Evolutionary conservation across 2,329 filamentous ascomycete species (phyloP).

Genomic region (Trichocomaceae sp.): DNA sequence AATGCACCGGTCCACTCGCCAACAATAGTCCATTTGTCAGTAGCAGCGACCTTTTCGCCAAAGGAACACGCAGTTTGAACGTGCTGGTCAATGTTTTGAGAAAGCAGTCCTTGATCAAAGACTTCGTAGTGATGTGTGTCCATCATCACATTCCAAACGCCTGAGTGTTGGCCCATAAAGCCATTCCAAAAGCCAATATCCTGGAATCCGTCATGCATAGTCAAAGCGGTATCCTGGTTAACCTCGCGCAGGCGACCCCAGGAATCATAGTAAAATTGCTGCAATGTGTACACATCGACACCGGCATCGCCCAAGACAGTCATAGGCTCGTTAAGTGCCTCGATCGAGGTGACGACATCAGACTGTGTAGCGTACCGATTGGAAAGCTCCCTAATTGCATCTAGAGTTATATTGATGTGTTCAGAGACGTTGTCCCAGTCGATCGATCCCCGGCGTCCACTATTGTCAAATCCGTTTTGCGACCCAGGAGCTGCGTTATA

Average conservation of each 20-base stretch:
- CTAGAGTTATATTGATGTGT: slow-evolving; percentile 37
- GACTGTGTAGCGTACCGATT: slow-evolving; percentile 52
- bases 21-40: slow-evolving; percentile 61
- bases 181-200: slow-evolving; percentile 54
- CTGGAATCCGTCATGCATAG: slow-evolving; percentile 47
- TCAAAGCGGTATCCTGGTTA: slow-evolving; percentile 44
- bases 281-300: slow-evolving; percentile 39
- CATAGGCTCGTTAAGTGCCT: slow-evolving; percentile 40
- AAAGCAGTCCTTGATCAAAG: slow-evolving; percentile 49
- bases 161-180: slow-evolving; percentile 46
- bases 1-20: slow-evolving; percentile 65
- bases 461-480: slow-evolving; percentile 64
- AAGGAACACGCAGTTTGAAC: slow-evolving; percentile 51
- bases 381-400: slow-evolving; percentile 53
- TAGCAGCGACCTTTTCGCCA: slow-evolving; percentile 42
- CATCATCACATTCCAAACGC: slow-evolving; percentile 48
- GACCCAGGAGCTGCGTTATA: slow-evolving; percentile 47
- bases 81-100: slow-evolving; percentile 48
- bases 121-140: slow-evolving; percentile 66
- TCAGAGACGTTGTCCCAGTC: slow-evolving; percentile 32
- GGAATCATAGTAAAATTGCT: slow-evolving; percentile 51
- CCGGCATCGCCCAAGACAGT: slow-evolving; percentile 26
- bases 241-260: slow-evolving; percentile 42
- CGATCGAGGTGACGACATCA: slow-evolving; percentile 52
- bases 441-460: slow-evolving; percentile 42